Base-by-base conservation (phyloP, 305 asterid genomes). In the Ilex paraguariensis region DNA sequence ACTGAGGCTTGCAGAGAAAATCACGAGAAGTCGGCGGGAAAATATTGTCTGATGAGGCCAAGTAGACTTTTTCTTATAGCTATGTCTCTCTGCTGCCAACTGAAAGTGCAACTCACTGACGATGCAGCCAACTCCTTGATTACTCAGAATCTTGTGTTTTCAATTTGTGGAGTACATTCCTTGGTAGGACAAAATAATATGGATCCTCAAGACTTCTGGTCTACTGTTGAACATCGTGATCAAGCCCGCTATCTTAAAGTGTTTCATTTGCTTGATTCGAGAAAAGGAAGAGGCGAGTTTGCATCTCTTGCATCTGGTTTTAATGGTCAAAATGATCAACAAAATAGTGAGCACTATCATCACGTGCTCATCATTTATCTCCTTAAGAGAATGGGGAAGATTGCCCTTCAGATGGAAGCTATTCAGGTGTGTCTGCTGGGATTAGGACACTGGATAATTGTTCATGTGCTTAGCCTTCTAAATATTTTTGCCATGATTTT, bases 321-420 rank as follows among this genome's bases (percentile, higher is more conserved):
- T 57, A 51, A 52, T 62, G 78, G 39, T 54, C 85, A 79, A 53
- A 75, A 59, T 45, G 61, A 21, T 62, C 64, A 54, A 52, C 45
- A 65, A 50, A 64, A 75, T 32, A 58, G 49, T 45, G 68, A 48
- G 46, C 72, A 60, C 42, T 68, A 65, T 64, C 81, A 77, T 50
- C 77, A 76, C 73, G 79, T 87, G 51, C 75, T 93, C 60, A 65
- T 93, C 67, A 80, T 88, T 54, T 82, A 75, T 79, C 70, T 93
- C 79, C 90, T 93, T 69, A 91, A 86, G 80, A 81, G 80, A 70
- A 66, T 93, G 86, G 97, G 95, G 50, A 93, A 80, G 80, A 65
- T 83, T 40, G 63, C 94, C 53, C 81, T 90, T 32, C 83, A 84
- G 66, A 79, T 81, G 89, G 97, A 84, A 69, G 75, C 57, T 59